These are phyloP conservation scores for Liriodendron chinense DNA, from an alignment of 164 flowering plant genomes.

Conservation along the genomic window DNA sequence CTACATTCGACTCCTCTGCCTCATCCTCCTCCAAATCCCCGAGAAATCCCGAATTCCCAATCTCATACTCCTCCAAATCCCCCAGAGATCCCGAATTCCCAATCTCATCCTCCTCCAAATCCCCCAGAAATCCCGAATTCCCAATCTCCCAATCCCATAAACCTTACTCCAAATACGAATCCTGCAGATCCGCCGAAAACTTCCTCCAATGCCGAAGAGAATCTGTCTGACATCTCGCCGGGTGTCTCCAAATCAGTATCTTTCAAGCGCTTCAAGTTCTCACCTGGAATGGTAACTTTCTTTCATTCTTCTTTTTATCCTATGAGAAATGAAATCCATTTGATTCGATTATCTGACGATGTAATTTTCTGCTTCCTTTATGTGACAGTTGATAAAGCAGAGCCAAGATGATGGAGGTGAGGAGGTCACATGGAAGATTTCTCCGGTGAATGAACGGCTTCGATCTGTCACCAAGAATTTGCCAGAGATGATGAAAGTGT, in stretches of 20 bases:
- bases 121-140: slow-evolving; percentile 11
- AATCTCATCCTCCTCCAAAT: not conserved
- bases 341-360: not conserved
- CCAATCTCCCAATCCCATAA: slow-evolving; percentile 10
- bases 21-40: too few relatives aligned
- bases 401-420: slow-evolving; percentile 95
- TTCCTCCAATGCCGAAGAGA: slow-evolving; percentile 20
- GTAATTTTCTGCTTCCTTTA: not conserved
- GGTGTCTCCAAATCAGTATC: slow-evolving; percentile 42
- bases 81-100: too few relatives aligned
- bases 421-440: slow-evolving; percentile 91
- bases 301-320: not conserved
- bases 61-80: slow-evolving; percentile 8
- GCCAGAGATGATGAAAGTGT: slow-evolving; percentile 44
- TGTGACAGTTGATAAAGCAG: slow-evolving; percentile 70
- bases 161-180: slow-evolving; percentile 27
- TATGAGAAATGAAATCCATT: not conserved
- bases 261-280: slow-evolving; percentile 75
- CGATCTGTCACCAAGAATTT: slow-evolving; percentile 58
- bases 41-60: too few relatives aligned
- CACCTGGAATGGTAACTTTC: slow-evolving; percentile 79
- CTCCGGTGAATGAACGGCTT: slow-evolving; percentile 85
- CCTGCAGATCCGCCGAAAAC: slow-evolving; percentile 16
- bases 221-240: slow-evolving; percentile 46
- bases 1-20: not conserved